Percentiles rank a stretch among this genome's conserved stretches.
Evolutionary conservation across 805 yeast genomes (phyloP).

Genomic region (Kazachstania martiniae): DNA sequence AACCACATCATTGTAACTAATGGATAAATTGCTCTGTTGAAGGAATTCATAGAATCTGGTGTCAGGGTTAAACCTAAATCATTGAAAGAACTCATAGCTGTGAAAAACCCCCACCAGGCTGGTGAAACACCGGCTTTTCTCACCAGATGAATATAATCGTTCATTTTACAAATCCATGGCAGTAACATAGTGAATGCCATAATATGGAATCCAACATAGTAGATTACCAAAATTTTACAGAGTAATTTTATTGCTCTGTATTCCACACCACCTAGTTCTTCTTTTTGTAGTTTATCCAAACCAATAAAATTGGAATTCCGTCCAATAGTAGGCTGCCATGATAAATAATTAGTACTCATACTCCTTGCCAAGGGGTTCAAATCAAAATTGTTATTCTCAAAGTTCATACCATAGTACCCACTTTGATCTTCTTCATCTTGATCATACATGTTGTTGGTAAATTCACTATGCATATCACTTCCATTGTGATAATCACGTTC

Average conservation of each 20-base stretch:
- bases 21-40: conserved; percentile 52
- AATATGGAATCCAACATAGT: conserved; percentile 70
- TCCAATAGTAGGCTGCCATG: conserved; percentile 88
- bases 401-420: conserved; percentile 20
- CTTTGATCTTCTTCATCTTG: conserved; percentile 4
- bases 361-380: conserved; percentile 18
- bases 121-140: conserved; percentile 54
- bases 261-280: conserved; percentile 95
- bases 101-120: conserved; percentile 90
- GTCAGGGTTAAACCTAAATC: conserved; percentile 80
- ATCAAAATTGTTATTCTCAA: conserved; percentile 11
- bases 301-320: conserved; percentile 87
- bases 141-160: conserved; percentile 35
- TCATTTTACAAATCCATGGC: conserved; percentile 46
- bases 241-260: conserved; percentile 78
- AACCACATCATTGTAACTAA: conserved; percentile 56
- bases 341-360: conserved; percentile 57
- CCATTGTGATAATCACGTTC: background rate
- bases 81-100: conserved; percentile 68
- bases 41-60: conserved; percentile 67
- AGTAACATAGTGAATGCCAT: conserved; percentile 41
- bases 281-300: conserved; percentile 72
- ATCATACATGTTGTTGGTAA: background rate
- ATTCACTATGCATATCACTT: background rate
- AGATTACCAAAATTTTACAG: conserved; percentile 49